Conservation (phyloP, 2,329 filamentous ascomycete genomes). For the Trichoderma polysporum region DNA sequence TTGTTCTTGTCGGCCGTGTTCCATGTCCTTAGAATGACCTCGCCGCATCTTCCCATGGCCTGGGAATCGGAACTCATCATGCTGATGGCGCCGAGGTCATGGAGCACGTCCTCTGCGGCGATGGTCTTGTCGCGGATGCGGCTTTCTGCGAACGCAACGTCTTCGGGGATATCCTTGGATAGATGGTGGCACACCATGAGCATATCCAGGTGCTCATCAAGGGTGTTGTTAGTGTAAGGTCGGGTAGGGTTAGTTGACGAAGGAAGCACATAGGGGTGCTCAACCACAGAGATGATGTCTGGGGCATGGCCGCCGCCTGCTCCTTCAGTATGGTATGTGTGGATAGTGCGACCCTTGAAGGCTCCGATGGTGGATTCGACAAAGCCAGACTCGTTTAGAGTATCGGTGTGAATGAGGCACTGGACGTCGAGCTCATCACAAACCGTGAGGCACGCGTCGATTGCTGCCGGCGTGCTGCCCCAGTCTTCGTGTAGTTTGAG, state of each 20-base stretch:
- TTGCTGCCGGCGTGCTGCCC: constrained; percentile 87
- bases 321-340: constrained; percentile 96
- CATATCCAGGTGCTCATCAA: constrained; percentile 98
- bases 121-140: constrained; percentile 96
- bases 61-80: constrained; percentile 98
- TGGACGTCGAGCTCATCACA: constrained; percentile 93
- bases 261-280: constrained; percentile 83
- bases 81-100: constrained; percentile 90
- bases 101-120: constrained; percentile 91
- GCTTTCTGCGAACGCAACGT: constrained; percentile 91
- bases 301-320: constrained; percentile 93
- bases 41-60: constrained; percentile 94
- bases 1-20: constrained; percentile 98
- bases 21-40: constrained; percentile 92
- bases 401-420: constrained; percentile 93
- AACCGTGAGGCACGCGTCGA: constrained; percentile 79
- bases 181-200: constrained; percentile 97
- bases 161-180: constrained; percentile 88
- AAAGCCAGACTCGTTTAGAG: constrained; percentile 95
- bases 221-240: constrained; percentile 85
- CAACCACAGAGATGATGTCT: constrained; percentile 92
- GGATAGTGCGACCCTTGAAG: constrained; percentile 83
- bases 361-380: constrained; percentile 87
- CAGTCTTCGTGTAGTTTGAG: constrained; percentile 96
- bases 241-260: constrained; percentile 90